Base-by-base conservation (phyloP, 768 basidiomycete species). In the Auricularia sp. region DNA sequence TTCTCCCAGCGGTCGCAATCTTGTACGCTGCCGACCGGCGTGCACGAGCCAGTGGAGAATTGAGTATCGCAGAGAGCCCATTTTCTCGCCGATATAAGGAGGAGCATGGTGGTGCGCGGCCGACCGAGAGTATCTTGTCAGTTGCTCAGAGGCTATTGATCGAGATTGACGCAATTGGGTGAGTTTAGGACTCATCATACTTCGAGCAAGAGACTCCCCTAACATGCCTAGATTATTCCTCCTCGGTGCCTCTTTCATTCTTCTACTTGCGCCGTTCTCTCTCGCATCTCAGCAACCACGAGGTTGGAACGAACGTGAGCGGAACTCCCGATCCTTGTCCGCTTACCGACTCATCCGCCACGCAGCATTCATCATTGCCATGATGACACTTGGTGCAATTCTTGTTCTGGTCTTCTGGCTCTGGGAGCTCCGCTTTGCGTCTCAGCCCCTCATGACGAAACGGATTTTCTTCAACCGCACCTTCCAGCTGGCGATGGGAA, bases 391-490 rank as follows among this genome's bases (percentile, higher is more conserved):
- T 29, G 75, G 75, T 5, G 64, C 65, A 35, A 68, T 76, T 3
- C 64, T 75, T 42, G 67, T 75, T 16, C 61, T 69, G 58, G 68
- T 67, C 29, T 75, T 74, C 67, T 68, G 64, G 16, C 42, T 71
- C n/a, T 78, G 73, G 72, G 77, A 78, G 56, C 67, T 70, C 66
- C 65, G 67, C 21, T 72, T 70, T 62, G 75, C 77, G n/a, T 69
- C 68, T 58, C 70, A 73, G 64, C 77, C 77, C 6, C 65, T 77
- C 66, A 72, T 76, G 70, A 73, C 77, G 29, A 67, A 67, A 56
- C 74, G 76, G 36, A 70, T 77, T 66, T 59, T 59, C 56, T 67
- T 77, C 51, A 78, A 78, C 71, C 67, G 70, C 58, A 73, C 75
- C 16, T 73, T 77, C 68, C 70, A 76, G 61, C 69, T 70, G 66